Evolutionary conservation across 1,284 basidiomycete genomes (phyloP).

Genomic region (Agroathelia rolfsii): DNA sequence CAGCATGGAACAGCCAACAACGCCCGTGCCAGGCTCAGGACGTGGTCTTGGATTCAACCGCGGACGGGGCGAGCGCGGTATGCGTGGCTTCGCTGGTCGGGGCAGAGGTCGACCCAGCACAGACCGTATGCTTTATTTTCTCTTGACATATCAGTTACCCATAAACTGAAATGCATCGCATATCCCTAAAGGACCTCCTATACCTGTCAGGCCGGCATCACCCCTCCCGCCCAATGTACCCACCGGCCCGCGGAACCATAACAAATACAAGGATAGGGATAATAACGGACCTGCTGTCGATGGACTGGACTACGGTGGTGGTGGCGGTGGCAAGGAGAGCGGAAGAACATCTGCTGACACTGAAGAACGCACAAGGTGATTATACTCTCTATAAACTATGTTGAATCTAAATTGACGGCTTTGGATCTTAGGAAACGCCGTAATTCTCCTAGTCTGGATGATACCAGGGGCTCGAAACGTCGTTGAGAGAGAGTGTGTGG

Average conservation of each 20-base stretch:
- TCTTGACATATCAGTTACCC: no score
- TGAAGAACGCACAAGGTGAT: conserved; percentile 47
- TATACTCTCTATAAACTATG: no score
- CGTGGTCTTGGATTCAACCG: conserved; percentile 9
- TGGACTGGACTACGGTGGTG: conserved; percentile 76
- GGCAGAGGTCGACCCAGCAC: conserved; percentile 36
- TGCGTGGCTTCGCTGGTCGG: conserved; percentile 36
- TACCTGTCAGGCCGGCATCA: conserved; percentile 64
- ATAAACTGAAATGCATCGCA: no score
- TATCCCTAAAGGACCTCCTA: conserved; percentile 27
- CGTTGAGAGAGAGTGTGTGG: conserved; percentile 37
- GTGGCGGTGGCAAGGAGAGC: conserved; percentile 31
- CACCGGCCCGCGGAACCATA: conserved; percentile 76
- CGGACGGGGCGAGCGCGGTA: conserved; percentile 24
- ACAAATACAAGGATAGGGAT: conserved; percentile 81
- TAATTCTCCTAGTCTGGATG: conserved; percentile 49
- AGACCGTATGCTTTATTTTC: no score
- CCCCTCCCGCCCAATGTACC: conserved; percentile 76
- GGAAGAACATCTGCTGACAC: conserved; percentile 40
- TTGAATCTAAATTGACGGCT: no score
- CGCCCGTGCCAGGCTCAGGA: conserved; percentile 23
- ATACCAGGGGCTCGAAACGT: conserved; percentile 48
- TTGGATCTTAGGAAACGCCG: conserved; percentile 59
- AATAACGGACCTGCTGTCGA: conserved; percentile 70
- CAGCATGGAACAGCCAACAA: conserved; percentile 35